Percentiles rank a stretch among this genome's conserved stretches.
Conservation (phyloP, 352 stramenopile genomes). For the Hyaloperonospora arabidopsidis region DNA sequence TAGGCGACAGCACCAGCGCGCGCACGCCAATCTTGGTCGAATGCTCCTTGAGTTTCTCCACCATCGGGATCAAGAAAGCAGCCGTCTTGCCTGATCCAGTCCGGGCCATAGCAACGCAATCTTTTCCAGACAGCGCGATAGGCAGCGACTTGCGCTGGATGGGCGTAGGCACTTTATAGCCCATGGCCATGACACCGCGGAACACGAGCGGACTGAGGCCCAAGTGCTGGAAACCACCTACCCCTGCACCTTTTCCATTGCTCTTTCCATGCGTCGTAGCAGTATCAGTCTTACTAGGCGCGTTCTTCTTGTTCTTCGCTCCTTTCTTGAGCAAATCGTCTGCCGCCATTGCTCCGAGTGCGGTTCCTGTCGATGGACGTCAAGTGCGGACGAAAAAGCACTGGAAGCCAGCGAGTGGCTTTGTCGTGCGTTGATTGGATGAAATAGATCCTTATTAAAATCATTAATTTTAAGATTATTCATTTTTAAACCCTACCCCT, state of each 20-base stretch:
- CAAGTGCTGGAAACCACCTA: conserved; percentile 80
- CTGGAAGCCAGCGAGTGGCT: conserved; percentile 15
- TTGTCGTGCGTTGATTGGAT: conserved; percentile 28
- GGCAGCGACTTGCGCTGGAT: conserved; percentile 98
- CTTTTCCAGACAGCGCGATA: conserved; percentile 91
- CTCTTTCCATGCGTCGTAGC: conserved; percentile 65
- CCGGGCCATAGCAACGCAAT: conserved; percentile 97
- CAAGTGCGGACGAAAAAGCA: conserved; percentile 20
- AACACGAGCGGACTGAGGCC: conserved; percentile 74
- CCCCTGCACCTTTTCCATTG: conserved; percentile 66
- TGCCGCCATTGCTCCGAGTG: conserved; percentile 32
- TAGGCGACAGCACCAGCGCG: conserved; percentile 92
- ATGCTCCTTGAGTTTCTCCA: conserved; percentile 95
- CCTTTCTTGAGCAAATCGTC: conserved; percentile 65
- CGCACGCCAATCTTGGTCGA: conserved; percentile 82
- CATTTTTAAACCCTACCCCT: too few relatives aligned
- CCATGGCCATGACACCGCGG: conserved; percentile 88
- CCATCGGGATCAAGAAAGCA: conserved; percentile 96
- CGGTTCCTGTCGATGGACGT: background rate
- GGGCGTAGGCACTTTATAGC: conserved; percentile 96
- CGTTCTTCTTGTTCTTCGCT: conserved; percentile 29
- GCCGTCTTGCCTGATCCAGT: conserved; percentile 97
- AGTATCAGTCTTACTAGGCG: conserved; percentile 8
- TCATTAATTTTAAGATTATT: too few relatives aligned
- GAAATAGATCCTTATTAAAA: conserved; percentile 10